Base-by-base conservation (phyloP, 495 filamentous ascomycete genomes). In the Penicillium paradoxum region DNA sequence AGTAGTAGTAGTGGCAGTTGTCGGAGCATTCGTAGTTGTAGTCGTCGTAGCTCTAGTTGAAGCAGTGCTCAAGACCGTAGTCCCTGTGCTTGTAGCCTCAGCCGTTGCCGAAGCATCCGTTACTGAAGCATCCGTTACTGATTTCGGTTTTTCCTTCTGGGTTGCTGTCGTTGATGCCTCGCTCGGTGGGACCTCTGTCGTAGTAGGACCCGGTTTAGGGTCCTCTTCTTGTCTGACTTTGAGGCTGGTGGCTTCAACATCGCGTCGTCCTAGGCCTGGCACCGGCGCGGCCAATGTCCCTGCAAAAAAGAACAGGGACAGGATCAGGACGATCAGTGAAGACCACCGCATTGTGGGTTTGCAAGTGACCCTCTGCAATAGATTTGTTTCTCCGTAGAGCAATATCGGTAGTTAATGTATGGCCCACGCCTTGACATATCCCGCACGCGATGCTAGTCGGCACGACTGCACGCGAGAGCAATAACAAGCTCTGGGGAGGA, bases 261-360 rank as follows among this genome's bases (percentile, higher is more conserved):
- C 51, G 21, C 39, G 52, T 33, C 42, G 34, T 18, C 19, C 51
- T 2, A 36, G 33, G 15, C 33, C 45, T 6, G 32, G 39, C 6
- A 40, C 44, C 14, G 63, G 63, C 1, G 63, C 63, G 17, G 60
- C 58, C 18, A 62, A 30, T 47, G 47, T 14, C 49, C 54, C 50
- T 25, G 49, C 45, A 14, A 53, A 49, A 7, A 51, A 22, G 11
- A 53, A 43, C 11, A 54, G 37, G 34, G 53, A 53, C 3, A 58
- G 18, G 19, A 59, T 4, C 6, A 59, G 44, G 1, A 49, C 36
- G 19, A 56, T 17, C 2, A 59, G 27, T 19, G 53, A 40, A 25
- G 38, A 45, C 53, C 61, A 64, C 55, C 58, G 58, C 63, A 66
- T 66, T 6, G 42, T 62, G 53, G 15, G 3, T 11, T 17, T 51